Evolutionary conservation across 208 protist species (phyloP), one percentile per base, ranked within the genome.

Genomic region (Novymonas esmeraldas): DNA sequence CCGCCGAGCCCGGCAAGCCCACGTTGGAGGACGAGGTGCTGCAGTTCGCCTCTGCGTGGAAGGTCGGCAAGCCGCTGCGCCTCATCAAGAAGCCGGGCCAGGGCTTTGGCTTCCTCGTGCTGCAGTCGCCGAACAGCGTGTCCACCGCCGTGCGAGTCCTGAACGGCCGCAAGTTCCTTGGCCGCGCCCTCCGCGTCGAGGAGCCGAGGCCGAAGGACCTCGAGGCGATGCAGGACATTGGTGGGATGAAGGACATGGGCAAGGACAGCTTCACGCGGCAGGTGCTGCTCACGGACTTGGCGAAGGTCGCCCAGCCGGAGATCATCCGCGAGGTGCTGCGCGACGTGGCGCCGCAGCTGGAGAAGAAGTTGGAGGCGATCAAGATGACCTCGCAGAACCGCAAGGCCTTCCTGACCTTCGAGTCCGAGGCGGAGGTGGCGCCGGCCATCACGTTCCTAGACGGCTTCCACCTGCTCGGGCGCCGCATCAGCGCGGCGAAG

Each of bases 381-480:
- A 97, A 97, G 76, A 94, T 96, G 87, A 93, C 89, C n/a, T 90
- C 86, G 20, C 81, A 81, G 41, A 94, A 94, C 70, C 88, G 92
- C 45, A 96, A 96, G 69, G 92, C 92, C 10, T 96, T 96, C 67
- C 64, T 96, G 57, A 96, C 92, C 29, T 93, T 96, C 70, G 59
- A 64, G 62, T 63, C 79, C 55, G 70, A 84, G 57, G 82, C 74
- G 2, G 88, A 96, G 36, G 92, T 94, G 22, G 79, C 61, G 28
- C 48, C 84, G 7, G 88, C 89, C 18, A 79, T 96, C 31, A 68
- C 57, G 38, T 94, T 96, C 64, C 78, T 96, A n/a, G 76, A 96
- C 68, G 89, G 92, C 18, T 92, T 93, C 48, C 79, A 84, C 36
- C 82, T 96, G 24, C 71, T 96, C 7, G 92, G 92, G 3, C 86